phyloP scores from a whole-genome alignment of 306 rosid species.

The Fragaria ananassa region DNA sequence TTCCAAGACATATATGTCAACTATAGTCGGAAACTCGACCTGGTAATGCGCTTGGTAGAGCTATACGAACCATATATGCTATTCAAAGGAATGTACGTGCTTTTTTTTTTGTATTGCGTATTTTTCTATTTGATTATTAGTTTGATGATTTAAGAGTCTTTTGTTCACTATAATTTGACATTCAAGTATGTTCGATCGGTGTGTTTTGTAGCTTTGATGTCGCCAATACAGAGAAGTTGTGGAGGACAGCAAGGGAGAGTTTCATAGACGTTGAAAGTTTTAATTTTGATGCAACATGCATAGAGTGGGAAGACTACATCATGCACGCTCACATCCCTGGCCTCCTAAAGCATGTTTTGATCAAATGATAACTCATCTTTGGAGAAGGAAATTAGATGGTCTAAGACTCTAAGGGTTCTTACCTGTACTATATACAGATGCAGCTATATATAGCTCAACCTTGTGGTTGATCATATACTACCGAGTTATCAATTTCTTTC shows the following conservation, averaged over 20 bases:
- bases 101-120: no score
- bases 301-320: conserved; percentile 47
- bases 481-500: no score
- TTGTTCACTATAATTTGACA: neutral
- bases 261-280: neutral
- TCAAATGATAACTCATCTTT: neutral
- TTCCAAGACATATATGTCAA: neutral
- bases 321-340: conserved; percentile 45
- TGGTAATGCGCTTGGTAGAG: conserved; percentile 21
- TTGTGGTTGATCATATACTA: no score
- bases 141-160: no score
- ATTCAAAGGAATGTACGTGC: conserved; percentile 34
- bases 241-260: neutral
- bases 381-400: neutral
- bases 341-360: conserved; percentile 25
- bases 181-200: neutral
- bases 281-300: conserved; percentile 32
- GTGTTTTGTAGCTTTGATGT: conserved; percentile 37
- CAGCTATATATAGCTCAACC: no score
- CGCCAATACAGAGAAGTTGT: conserved; percentile 26
- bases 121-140: neutral
- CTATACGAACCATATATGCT: conserved; percentile 33
- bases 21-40: neutral
- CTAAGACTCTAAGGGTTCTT: neutral
- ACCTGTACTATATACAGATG: no score